A percentile compares a stretch with the other conserved stretches of the same genome.
Conservation (phyloP, 805 yeast species). For the Myxozyma nipponensis region DNA sequence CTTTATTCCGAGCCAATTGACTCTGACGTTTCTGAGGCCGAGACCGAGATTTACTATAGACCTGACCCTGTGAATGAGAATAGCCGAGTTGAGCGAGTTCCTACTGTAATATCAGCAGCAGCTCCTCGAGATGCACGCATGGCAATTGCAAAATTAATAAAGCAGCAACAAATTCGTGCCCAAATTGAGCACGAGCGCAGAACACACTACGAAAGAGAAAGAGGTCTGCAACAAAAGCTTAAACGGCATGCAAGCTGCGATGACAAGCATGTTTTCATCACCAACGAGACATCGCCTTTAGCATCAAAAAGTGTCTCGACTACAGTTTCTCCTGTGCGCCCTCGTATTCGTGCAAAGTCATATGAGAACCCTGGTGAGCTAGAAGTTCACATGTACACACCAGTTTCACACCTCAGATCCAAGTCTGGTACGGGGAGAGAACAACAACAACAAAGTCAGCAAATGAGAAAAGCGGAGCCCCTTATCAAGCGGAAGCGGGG, state of each 20-base stretch:
- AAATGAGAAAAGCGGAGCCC: background rate
- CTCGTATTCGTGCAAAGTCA: background rate
- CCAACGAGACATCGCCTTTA: background rate
- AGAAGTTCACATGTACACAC: background rate
- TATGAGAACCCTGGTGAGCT: background rate
- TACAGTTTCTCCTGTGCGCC: background rate
- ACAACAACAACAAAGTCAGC: background rate
- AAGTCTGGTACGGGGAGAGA: background rate
- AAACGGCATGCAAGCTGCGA: conserved; percentile 11
- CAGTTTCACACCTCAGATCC: background rate
- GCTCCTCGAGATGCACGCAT: conserved; percentile 17
- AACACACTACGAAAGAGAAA: background rate
- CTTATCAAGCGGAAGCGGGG: conserved; percentile 10
- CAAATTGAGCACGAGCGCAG: conserved; percentile 7
- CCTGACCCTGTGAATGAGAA: conserved; percentile 3
- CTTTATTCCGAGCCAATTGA: conserved; percentile 1
- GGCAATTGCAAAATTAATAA: conserved; percentile 20
- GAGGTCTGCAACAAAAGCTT: conserved; percentile 2
- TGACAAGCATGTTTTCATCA: background rate
- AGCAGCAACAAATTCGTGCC: conserved; percentile 12
- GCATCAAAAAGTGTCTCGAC: background rate
- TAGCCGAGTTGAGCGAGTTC: no score
- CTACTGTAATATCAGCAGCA: background rate
- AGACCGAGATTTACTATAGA: conserved; percentile 15
- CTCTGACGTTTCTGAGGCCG: conserved; percentile 19